These are phyloP conservation scores for Paspalum notatum DNA, from an alignment of 176 grass and related monocot genomes.

Conservation along the genomic window DNA sequence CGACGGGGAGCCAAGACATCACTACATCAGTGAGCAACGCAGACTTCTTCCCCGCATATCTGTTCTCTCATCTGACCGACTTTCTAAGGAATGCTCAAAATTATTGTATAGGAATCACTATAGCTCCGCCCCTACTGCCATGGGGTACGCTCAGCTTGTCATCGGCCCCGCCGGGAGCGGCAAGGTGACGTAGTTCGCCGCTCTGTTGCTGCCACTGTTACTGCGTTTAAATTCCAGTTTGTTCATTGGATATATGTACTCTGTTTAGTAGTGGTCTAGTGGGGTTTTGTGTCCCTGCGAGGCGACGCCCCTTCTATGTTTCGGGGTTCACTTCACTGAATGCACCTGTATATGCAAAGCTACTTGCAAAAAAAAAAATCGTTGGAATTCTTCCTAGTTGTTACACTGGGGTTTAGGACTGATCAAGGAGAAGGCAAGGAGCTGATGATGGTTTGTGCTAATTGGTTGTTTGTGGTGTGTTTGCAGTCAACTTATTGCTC, in stretches of 20 bases:
- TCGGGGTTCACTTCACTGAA: not conserved
- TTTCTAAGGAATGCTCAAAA: too few species aligned
- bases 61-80: too few species aligned
- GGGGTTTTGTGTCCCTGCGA: not conserved
- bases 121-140: too few species aligned
- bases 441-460: not conserved
- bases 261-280: not conserved
- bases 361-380: not conserved
- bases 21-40: too few species aligned
- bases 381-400: not conserved
- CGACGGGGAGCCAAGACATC: too few species aligned
- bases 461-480: constrained; percentile 12
- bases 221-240: not conserved
- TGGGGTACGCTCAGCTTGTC: constrained; percentile 96
- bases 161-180: constrained; percentile 94
- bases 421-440: not conserved
- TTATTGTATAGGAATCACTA: too few species aligned
- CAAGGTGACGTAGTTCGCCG: constrained; percentile 57
- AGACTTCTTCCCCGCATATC: too few species aligned
- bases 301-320: not conserved
- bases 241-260: not conserved
- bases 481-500: constrained; percentile 92
- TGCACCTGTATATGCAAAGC: not conserved
- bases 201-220: not conserved
- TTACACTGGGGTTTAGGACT: not conserved